A percentile compares a stretch with the other conserved stretches of the same genome.
These are phyloP conservation scores for Entomortierella beljakovae DNA, from an alignment of 192 early-diverging fungal species.

Conservation along the genomic window DNA sequence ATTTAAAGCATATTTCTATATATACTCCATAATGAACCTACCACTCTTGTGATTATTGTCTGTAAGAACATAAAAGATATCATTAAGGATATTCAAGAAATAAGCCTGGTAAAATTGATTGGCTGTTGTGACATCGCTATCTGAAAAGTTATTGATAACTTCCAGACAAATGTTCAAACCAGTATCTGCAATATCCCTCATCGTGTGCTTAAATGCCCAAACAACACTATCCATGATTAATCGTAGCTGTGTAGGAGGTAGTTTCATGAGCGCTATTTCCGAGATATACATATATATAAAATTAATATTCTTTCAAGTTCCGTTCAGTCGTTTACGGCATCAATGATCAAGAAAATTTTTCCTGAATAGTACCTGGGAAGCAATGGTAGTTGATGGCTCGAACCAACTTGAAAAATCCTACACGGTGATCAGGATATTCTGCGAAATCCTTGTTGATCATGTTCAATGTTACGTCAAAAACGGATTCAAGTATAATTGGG, in stretches of 20 bases:
- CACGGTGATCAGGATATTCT: slow-evolving; percentile 97
- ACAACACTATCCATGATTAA: slow-evolving; percentile 95
- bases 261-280: slow-evolving; percentile 77
- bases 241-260: slow-evolving; percentile 89
- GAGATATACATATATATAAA: neutral
- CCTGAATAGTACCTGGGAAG: slow-evolving; percentile 76
- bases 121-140: slow-evolving; percentile 77
- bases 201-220: slow-evolving; percentile 99
- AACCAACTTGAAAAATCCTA: slow-evolving; percentile 94
- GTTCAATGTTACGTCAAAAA: slow-evolving; percentile 96
- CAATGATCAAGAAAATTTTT: too few species aligned
- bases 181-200: slow-evolving; percentile 96
- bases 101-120: slow-evolving; percentile 94
- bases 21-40: too few species aligned
- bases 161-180: slow-evolving; percentile 90
- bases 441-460: slow-evolving; percentile 99
- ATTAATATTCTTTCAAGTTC: too few species aligned
- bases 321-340: too few species aligned
- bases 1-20: too few species aligned
- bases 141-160: slow-evolving; percentile 87
- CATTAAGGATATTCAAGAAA: slow-evolving; percentile 91
- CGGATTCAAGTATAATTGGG: slow-evolving; percentile 87
- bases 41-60: slow-evolving; percentile 98
- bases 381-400: slow-evolving; percentile 92
- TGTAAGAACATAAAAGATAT: slow-evolving; percentile 97